Evolutionary conservation across 306 rosid genomes (phyloP), one percentile per base, ranked within the genome.

Genomic region (Vachellia pachyceras): DNA sequence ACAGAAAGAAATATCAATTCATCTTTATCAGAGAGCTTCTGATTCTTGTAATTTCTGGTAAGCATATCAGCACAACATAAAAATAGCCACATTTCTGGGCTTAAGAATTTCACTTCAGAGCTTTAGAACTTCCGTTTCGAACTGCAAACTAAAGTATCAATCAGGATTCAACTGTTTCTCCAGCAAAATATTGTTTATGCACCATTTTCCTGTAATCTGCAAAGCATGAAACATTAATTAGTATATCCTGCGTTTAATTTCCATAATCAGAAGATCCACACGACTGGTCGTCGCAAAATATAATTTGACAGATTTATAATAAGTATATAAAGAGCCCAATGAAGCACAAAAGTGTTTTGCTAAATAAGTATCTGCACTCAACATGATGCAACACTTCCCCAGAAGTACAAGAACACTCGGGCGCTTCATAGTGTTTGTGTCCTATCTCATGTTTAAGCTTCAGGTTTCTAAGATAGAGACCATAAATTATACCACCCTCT

Each of bases 141-240:
- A 54, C 6, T 49, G n/a, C n/a, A 49, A 81, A 33, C 69, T 57
- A 68, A 78, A 66, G 20, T 50, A 54, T 75, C 60, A 63, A 77
- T 95, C 95, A 95, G 65, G 96, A 84, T 81, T 93, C 96, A 60
- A 82, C 69, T 61, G 90, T 90, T 84, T 91, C 98, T 72, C 97
- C 98, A 7, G 93, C 75, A 84, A 85, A 87, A 82, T 86, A 93
- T 80, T 90, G 99, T 83, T 87, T 92, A 87, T 90, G 94, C 25
- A 95, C 89, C 99, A 91, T 91, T 86, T 88, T 95, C 84, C 81
- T 86, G 84, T 90, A 95, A 86, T 90, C 98, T 95, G 90, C 77
- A 80, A 46, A 52, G 37, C 50, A 85, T 7, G 77, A 17, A 64
- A 70, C 40, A 65, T 72, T 45, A 68, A 69, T 76, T 75, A 40